Percentiles rank a stretch among this genome's conserved stretches.
Conservation (phyloP, 306 rosid genomes). For the Clitoria ternatea region DNA sequence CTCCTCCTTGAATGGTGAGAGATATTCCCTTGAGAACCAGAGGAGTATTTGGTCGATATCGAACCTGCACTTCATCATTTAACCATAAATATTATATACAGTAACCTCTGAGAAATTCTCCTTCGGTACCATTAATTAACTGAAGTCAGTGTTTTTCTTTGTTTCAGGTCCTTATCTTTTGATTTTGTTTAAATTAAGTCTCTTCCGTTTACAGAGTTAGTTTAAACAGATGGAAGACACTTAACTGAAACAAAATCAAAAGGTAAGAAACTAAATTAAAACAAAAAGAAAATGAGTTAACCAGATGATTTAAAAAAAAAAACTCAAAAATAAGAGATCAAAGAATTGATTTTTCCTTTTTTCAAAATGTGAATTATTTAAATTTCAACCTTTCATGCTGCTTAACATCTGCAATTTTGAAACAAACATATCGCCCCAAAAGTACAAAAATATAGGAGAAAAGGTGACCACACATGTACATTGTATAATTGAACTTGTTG, state of each 20-base stretch:
- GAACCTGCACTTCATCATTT: conserved; percentile 46
- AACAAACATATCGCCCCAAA: not conserved
- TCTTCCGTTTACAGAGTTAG: no score
- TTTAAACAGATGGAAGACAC: no score
- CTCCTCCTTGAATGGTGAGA: conserved; percentile 68
- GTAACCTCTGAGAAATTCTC: not conserved
- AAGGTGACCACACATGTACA: not conserved
- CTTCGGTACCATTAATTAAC: not conserved
- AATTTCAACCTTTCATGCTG: not conserved
- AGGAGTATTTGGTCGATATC: conserved; percentile 78
- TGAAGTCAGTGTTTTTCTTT: no score
- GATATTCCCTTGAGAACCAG: conserved; percentile 73
- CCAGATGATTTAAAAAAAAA: no score
- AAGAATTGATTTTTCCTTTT: no score
- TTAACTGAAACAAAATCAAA: no score
- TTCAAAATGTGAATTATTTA: no score
- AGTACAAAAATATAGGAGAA: not conserved
- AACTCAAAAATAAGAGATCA: no score
- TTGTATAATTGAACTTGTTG: not conserved
- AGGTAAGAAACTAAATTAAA: no score
- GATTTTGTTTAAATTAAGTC: no score
- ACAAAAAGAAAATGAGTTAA: no score
- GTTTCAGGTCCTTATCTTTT: no score
- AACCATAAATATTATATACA: not conserved
- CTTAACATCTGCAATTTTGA: not conserved